Conservation (phyloP, 768 basidiomycete species). For the Dioszegia crocea region DNA sequence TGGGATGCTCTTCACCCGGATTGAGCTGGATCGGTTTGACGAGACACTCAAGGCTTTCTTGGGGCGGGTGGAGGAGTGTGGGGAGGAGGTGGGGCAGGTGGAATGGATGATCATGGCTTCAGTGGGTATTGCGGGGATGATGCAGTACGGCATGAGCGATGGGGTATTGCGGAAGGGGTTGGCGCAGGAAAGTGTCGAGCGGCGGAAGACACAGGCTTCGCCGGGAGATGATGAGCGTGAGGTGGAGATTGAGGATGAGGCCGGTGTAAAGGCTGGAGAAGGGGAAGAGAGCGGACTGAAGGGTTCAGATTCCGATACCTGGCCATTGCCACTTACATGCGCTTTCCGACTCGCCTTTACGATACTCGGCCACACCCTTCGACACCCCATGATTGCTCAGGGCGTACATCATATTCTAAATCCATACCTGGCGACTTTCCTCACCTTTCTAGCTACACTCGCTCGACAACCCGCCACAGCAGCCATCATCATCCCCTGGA, state of each 20-base stretch:
- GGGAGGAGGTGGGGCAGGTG: constrained; percentile 53
- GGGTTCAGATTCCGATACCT: constrained; percentile 24
- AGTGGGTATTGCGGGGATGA: constrained; percentile 70
- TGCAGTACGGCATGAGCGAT: constrained; percentile 79
- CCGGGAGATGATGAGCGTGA: constrained; percentile 56
- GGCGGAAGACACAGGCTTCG: constrained; percentile 55
- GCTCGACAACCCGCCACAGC: constrained; percentile 63
- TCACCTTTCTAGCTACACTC: constrained; percentile 82
- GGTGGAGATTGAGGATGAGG: constrained; percentile 19
- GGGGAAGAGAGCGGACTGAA: neutral
- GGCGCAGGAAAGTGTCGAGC: constrained; percentile 51
- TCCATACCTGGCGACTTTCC: constrained; percentile 76
- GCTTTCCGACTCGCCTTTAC: constrained; percentile 74
- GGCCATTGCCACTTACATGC: constrained; percentile 65
- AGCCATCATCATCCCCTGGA: constrained; percentile 63
- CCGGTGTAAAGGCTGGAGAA: neutral
- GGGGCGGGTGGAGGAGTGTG: constrained; percentile 71
- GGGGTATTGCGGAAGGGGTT: constrained; percentile 67
- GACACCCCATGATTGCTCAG: constrained; percentile 54
- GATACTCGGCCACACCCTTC: constrained; percentile 69
- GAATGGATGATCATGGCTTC: constrained; percentile 98
- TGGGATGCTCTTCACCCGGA: constrained; percentile 95
- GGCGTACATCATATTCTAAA: constrained; percentile 59
- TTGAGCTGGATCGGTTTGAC: constrained; percentile 86
- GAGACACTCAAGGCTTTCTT: constrained; percentile 76